phyloP scores from a whole-genome alignment of 495 filamentous ascomycete species.

The Talaromyces borbonicus region DNA sequence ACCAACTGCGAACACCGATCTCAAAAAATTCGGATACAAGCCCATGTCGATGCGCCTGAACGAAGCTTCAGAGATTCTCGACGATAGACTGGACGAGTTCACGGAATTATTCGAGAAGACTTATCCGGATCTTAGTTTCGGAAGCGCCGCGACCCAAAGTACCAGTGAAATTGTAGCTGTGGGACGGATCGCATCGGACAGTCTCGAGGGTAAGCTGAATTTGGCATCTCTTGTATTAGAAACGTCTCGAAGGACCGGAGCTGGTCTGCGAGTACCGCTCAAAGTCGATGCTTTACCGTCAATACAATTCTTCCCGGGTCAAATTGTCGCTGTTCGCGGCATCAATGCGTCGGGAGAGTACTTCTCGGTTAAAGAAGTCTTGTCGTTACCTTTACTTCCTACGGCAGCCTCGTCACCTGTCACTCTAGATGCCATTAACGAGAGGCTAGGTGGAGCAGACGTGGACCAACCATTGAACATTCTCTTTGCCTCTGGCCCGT shows the following conservation, averaged over 20 bases:
- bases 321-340: constrained; percentile 80
- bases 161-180: constrained; percentile 83
- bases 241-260: constrained; percentile 74
- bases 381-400: constrained; percentile 62
- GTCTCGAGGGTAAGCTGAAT: constrained; percentile 73
- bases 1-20: constrained; percentile 70
- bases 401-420: constrained; percentile 53
- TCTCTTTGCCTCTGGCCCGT: constrained; percentile 75
- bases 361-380: constrained; percentile 69
- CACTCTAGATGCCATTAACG: constrained; percentile 52
- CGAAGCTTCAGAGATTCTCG: constrained; percentile 82
- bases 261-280: constrained; percentile 68
- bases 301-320: constrained; percentile 87
- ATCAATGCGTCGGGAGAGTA: constrained; percentile 79
- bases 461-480: constrained; percentile 59
- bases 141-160: constrained; percentile 72
- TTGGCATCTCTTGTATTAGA: constrained; percentile 76
- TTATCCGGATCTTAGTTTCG: constrained; percentile 74
- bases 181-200: constrained; percentile 82
- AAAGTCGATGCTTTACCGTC: constrained; percentile 57
- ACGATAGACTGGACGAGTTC: constrained; percentile 92
- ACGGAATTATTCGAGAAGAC: constrained; percentile 57
- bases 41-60: constrained; percentile 89
- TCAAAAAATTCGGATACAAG: constrained; percentile 84
- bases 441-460: constrained; percentile 53